A percentile compares a stretch with the other conserved stretches of the same genome.
Evolutionary conservation across 1,139 yeast species (phyloP).

Genomic region (Hemisphaericaspora xylofermentans): DNA sequence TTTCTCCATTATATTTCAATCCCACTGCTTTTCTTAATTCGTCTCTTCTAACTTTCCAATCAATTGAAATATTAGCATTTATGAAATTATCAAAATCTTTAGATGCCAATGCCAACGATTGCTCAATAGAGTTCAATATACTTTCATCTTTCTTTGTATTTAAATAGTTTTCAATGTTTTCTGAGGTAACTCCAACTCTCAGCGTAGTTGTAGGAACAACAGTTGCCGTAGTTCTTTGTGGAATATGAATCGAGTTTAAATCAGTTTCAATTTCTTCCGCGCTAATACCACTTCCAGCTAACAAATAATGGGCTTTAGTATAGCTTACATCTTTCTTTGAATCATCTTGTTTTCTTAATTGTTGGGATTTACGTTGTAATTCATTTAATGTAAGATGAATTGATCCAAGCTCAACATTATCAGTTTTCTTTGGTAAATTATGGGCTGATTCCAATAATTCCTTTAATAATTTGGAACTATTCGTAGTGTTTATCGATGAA

Average conservation of each 20-base stretch:
- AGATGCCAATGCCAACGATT: conserved; percentile 70
- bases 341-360: conserved; percentile 50
- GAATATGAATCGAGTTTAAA: conserved; percentile 39
- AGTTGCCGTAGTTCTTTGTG: conserved; percentile 10
- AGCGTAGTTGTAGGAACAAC: neutral
- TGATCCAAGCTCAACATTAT: conserved; percentile 62
- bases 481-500: conserved; percentile 10
- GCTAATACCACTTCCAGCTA: conserved; percentile 87
- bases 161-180: conserved; percentile 54
- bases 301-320: conserved; percentile 85
- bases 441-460: conserved; percentile 72
- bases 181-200: conserved; percentile 4
- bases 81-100: conserved; percentile 80
- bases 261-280: conserved; percentile 84
- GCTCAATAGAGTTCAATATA: conserved; percentile 81
- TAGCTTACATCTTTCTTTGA: conserved; percentile 42
- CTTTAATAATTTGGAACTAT: conserved; percentile 33
- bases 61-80: conserved; percentile 69
- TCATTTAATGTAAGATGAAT: conserved; percentile 76
- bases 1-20: conserved; percentile 18
- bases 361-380: conserved; percentile 67
- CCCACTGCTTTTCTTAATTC: conserved; percentile 73
- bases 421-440: conserved; percentile 59
- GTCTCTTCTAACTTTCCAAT: conserved; percentile 79
- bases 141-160: conserved; percentile 77